Conservation (phyloP, 345 rosid species). For the Pugionium cornutum region DNA sequence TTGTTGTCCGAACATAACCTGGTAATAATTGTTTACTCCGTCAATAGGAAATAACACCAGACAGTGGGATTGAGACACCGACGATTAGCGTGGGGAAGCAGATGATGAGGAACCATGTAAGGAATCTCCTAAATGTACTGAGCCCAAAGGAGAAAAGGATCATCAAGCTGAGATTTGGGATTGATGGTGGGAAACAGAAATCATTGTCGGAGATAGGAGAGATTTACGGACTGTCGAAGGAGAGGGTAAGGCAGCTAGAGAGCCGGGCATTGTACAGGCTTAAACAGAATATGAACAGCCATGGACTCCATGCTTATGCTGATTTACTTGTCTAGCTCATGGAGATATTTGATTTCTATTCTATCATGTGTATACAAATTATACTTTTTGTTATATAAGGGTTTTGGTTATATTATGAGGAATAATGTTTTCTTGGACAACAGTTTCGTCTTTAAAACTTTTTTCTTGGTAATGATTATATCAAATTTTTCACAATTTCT, state of each 20-base stretch:
- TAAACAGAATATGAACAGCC: slow-evolving; percentile 56
- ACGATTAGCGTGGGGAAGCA: slow-evolving; percentile 56
- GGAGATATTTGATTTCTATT: slow-evolving; percentile 8
- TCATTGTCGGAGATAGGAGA: slow-evolving; percentile 71
- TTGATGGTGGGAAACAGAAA: slow-evolving; percentile 32
- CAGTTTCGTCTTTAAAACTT: slow-evolving; percentile 14
- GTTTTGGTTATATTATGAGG: slow-evolving; percentile 14
- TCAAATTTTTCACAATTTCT: neutral
- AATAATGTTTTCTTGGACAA: slow-evolving; percentile 16
- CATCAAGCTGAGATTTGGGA: slow-evolving; percentile 74
- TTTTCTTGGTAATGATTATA: neutral
- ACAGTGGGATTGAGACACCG: slow-evolving; percentile 62
- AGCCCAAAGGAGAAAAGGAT: slow-evolving; percentile 72
- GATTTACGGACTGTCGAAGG: slow-evolving; percentile 63
- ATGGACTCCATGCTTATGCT: slow-evolving; percentile 61
- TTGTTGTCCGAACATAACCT: neutral
- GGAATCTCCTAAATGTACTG: slow-evolving; percentile 48
- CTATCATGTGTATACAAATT: slow-evolving; percentile 24
- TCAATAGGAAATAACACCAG: slow-evolving; percentile 68
- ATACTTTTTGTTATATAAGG: too few relatives aligned
- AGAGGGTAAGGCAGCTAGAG: slow-evolving; percentile 81
- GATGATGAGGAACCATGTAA: slow-evolving; percentile 68
- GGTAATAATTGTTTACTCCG: slow-evolving; percentile 28
- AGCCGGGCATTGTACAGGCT: slow-evolving; percentile 72
- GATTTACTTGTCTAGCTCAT: slow-evolving; percentile 55